Conservation (phyloP, 306 rosid species). For the Dalbergia oliveri region DNA sequence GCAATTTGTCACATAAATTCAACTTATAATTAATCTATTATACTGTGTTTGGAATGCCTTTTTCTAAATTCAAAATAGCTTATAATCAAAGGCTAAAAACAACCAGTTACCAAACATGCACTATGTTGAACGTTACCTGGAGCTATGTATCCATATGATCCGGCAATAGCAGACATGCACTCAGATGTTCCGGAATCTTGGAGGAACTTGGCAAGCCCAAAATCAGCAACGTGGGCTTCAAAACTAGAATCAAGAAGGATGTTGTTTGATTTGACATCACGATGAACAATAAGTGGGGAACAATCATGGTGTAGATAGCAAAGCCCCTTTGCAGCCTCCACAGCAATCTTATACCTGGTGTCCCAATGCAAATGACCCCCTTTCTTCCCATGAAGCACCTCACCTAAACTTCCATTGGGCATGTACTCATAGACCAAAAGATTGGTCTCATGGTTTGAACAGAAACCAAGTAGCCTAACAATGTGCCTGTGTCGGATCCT, state of each 20-base stretch:
- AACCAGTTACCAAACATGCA: too few relatives aligned
- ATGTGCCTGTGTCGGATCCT: conserved; percentile 93
- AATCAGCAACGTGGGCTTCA: conserved; percentile 99
- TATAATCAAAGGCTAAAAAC: too few relatives aligned
- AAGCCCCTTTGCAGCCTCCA: conserved; percentile 97
- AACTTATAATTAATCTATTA: conserved; percentile 32
- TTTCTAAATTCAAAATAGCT: too few relatives aligned
- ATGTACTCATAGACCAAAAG: conserved; percentile 94
- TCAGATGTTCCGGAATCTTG: conserved; percentile 99
- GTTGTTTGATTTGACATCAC: conserved; percentile 96
- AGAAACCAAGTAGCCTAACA: conserved; percentile 86
- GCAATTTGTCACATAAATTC: conserved; percentile 10
- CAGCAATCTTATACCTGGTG: conserved; percentile 87
- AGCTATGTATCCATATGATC: conserved; percentile 97
- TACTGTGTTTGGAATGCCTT: neutral
- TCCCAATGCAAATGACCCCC: conserved; percentile 97
- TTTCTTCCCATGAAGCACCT: conserved; percentile 96
- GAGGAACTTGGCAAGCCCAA: conserved; percentile 96
- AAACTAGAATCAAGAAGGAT: conserved; percentile 85
- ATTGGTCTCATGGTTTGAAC: conserved; percentile 96
- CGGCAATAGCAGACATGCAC: conserved; percentile 99
- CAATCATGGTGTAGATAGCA: conserved; percentile 98
- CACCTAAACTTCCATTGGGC: conserved; percentile 99
- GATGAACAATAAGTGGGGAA: conserved; percentile 89
- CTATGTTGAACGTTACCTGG: conserved; percentile 67